Conservation (phyloP, 140 eudicot species). For the Flaveria floridana region DNA sequence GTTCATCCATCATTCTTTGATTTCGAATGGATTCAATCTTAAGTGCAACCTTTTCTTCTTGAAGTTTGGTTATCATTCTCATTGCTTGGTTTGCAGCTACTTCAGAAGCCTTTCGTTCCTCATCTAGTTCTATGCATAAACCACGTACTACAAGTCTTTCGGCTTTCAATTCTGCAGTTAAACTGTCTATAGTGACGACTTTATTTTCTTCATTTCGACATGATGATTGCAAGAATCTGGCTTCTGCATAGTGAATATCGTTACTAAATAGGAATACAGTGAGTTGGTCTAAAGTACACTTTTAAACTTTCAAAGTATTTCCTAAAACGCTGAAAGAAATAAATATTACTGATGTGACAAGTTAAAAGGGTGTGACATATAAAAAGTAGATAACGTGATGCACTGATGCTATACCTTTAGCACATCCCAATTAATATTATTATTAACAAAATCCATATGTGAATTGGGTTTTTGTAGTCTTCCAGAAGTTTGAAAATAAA, state of each 20-base stretch:
- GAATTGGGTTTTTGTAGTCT: no score
- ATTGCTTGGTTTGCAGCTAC: constrained; percentile 74
- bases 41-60: constrained; percentile 78
- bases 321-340: no score
- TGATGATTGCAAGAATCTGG: constrained; percentile 3
- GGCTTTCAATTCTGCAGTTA: constrained; percentile 46
- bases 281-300: no score
- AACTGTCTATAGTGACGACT: constrained; percentile 41
- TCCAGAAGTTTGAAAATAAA: no score
- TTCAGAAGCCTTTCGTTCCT: constrained; percentile 74
- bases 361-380: no score
- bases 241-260: constrained; percentile 29
- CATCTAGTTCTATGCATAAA: constrained; percentile 62
- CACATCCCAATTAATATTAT: no score
- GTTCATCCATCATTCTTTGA: constrained; percentile 92
- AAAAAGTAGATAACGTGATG: no score
- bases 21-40: constrained; percentile 82
- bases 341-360: no score
- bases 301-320: no score
- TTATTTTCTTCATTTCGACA: constrained; percentile 32
- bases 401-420: no score
- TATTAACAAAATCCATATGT: no score
- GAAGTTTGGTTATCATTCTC: constrained; percentile 80
- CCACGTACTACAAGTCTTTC: constrained; percentile 60
- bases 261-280: constrained; percentile 21